A percentile compares a stretch with the other conserved stretches of the same genome.
Evolutionary conservation across 352 stramenopile species (phyloP).

Genomic region (Pilasporangium apinafurcum): DNA sequence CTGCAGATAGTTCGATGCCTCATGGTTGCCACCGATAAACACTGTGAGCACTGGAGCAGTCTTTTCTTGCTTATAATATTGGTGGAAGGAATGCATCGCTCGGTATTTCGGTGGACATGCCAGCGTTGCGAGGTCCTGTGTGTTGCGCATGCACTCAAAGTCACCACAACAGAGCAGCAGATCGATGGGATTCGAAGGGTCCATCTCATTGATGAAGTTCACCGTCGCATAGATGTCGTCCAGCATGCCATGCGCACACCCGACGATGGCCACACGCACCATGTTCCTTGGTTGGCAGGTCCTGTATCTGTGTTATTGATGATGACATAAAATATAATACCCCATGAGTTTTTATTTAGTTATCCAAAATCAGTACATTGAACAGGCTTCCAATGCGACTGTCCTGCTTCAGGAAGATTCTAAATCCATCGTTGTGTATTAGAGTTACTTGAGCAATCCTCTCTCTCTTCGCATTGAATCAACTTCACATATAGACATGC

Average conservation of each 20-base stretch:
- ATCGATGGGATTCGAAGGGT: constrained; percentile 79
- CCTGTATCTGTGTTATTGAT: no score
- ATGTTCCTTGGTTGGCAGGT: no score
- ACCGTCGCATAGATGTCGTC: constrained; percentile 97
- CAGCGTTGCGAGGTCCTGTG: constrained; percentile 91
- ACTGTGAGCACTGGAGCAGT: constrained; percentile 93
- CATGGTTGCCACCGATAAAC: constrained; percentile 99
- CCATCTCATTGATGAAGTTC: constrained; percentile 85
- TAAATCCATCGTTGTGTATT: no score
- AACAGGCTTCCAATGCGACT: no score
- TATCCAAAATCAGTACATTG: no score
- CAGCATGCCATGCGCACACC: constrained; percentile 97
- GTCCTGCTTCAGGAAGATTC: no score
- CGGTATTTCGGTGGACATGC: constrained; percentile 96
- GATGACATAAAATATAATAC: no score
- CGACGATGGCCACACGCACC: constrained; percentile 93
- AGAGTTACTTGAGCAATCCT: no score
- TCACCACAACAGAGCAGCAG: constrained; percentile 98
- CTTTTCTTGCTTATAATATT: constrained; percentile 94
- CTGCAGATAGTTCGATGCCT: constrained; percentile 95
- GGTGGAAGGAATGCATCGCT: constrained; percentile 88
- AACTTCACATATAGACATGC: no score
- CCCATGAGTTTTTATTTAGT: no score
- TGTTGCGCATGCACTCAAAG: constrained; percentile 97
- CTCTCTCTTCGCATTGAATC: no score